Evolutionary conservation across 2,329 filamentous ascomycete genomes (phyloP).

Genomic region (Diaporthe sp.): DNA sequence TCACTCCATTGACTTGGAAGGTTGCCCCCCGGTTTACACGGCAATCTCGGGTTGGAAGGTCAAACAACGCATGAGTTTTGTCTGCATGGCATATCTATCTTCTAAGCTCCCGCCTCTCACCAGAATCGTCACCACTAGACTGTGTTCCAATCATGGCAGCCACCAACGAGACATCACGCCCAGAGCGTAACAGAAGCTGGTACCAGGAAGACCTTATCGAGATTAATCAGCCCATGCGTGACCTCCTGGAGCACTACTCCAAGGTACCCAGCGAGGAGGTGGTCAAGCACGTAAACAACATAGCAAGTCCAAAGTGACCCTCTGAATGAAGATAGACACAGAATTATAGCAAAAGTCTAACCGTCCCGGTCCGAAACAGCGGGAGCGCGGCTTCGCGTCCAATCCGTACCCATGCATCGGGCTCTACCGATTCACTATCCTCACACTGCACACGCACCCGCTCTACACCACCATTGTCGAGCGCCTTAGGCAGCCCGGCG

Average conservation of each 20-base stretch:
- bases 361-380: background rate
- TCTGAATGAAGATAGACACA: background rate
- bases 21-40: no score
- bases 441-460: background rate
- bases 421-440: background rate
- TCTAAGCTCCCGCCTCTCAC: no score
- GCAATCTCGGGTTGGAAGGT: no score
- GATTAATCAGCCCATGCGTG: background rate
- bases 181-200: slow-evolving; percentile 7
- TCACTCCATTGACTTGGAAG: no score
- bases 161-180: background rate
- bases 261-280: background rate
- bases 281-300: background rate
- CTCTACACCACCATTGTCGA: background rate
- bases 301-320: background rate
- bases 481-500: no score
- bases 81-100: no score
- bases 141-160: background rate
- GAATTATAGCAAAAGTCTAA: background rate
- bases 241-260: background rate
- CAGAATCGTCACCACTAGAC: no score
- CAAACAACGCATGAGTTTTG: no score
- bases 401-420: slow-evolving; percentile 42
- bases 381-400: slow-evolving; percentile 46
- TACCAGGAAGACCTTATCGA: background rate